phyloP scores from a whole-genome alignment of 495 filamentous ascomycete species.

The Cladorrhinum samala region DNA sequence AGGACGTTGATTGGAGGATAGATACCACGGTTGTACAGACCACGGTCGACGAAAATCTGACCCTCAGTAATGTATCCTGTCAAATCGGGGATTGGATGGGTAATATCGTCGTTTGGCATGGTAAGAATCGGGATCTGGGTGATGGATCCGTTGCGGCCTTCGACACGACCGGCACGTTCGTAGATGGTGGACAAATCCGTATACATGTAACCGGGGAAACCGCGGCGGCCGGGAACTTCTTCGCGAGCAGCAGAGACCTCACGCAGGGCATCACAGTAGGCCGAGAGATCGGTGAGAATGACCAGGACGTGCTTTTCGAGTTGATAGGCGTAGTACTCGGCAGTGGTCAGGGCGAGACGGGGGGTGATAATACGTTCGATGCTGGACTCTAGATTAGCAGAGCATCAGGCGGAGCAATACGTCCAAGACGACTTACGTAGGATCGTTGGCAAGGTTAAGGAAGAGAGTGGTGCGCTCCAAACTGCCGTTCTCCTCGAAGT shows the following conservation, averaged over 20 bases:
- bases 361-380: slow-evolving; percentile 99
- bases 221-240: slow-evolving; percentile 98
- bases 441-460: slow-evolving; percentile 98
- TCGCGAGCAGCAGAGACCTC: slow-evolving; percentile 97
- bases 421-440: slow-evolving; percentile 90
- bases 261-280: slow-evolving; percentile 97
- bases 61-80: slow-evolving; percentile 99
- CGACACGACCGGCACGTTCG: slow-evolving; percentile 96
- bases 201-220: slow-evolving; percentile 99
- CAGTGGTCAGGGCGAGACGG: slow-evolving; percentile 94
- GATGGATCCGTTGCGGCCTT: slow-evolving; percentile 95
- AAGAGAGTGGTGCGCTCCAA: slow-evolving; percentile 96
- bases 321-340: slow-evolving; percentile 99
- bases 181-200: slow-evolving; percentile 99
- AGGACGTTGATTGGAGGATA: slow-evolving; percentile 99
- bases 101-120: slow-evolving; percentile 99
- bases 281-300: slow-evolving; percentile 95
- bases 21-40: slow-evolving; percentile 90
- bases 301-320: slow-evolving; percentile 99
- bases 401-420: too few relatives aligned
- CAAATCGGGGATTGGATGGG: slow-evolving; percentile 97
- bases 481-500: slow-evolving; percentile 99
- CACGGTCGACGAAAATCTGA: slow-evolving; percentile 96
- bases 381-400: slow-evolving; percentile 42
- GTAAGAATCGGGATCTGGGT: slow-evolving; percentile 98